phyloP scores from a whole-genome alignment of 164 flowering plant species.

The Platanus orientalis region DNA sequence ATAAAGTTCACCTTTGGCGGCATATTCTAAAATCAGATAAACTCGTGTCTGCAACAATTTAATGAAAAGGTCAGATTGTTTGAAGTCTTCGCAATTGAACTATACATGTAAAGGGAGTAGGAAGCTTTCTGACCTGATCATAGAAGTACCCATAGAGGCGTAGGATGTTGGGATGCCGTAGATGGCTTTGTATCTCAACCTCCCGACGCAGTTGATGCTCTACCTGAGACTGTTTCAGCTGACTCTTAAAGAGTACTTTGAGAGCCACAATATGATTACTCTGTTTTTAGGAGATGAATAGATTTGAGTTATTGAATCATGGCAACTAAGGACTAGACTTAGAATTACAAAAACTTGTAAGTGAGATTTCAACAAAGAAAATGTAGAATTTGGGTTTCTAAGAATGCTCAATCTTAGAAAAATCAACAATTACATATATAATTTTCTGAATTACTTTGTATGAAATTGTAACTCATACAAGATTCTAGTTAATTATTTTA shows the following conservation, averaged over 20 bases:
- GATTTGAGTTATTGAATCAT: neutral
- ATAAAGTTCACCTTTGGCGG: slow-evolving; percentile 93
- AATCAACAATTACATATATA: too few relatives aligned
- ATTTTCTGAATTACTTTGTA: too few relatives aligned
- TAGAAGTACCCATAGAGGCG: slow-evolving; percentile 94
- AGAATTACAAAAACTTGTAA: neutral
- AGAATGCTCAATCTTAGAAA: too few relatives aligned
- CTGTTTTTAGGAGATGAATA: slow-evolving; percentile 33
- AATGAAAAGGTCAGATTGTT: neutral
- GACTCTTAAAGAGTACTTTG: slow-evolving; percentile 93
- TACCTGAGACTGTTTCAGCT: slow-evolving; percentile 90
- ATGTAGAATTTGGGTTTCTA: neutral
- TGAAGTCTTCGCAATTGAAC: neutral
- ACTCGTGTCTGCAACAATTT: slow-evolving; percentile 71
- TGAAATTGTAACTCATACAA: too few relatives aligned
- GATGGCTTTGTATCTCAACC: slow-evolving; percentile 95
- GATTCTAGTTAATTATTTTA: too few relatives aligned
- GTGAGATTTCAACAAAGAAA: neutral
- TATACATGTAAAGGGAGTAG: neutral
- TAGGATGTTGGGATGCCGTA: slow-evolving; percentile 80
- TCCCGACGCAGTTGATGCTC: slow-evolving; percentile 97
- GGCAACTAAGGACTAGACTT: neutral
- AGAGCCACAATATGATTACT: slow-evolving; percentile 93
- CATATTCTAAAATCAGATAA: slow-evolving; percentile 88
- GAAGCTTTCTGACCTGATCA: slow-evolving; percentile 63